Conservation (phyloP, 805 yeast species). For the Wickerhamomyces alni region DNA sequence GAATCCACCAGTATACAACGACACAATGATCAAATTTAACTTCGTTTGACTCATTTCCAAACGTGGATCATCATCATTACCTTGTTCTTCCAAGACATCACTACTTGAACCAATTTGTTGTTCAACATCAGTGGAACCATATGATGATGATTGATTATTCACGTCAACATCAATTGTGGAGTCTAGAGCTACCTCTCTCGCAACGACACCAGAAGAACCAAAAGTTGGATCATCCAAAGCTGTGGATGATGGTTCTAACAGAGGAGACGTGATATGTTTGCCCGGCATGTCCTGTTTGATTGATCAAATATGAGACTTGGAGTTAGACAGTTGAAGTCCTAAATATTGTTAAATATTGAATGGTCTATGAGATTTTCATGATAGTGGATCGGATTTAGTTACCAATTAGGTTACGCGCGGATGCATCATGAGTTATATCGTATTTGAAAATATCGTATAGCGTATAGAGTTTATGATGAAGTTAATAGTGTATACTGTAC, state of each 20-base stretch:
- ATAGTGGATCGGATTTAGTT: too few species aligned
- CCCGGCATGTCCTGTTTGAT: too few species aligned
- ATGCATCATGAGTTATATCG: too few species aligned
- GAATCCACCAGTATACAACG: conserved; percentile 39
- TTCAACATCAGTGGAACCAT: conserved; percentile 9
- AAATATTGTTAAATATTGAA: too few species aligned
- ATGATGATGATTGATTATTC: conserved; percentile 7
- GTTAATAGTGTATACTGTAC: neutral
- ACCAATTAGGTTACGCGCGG: too few species aligned
- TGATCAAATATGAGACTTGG: too few species aligned
- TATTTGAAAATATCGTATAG: too few species aligned
- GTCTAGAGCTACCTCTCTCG: conserved; percentile 10
- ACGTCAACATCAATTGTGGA: conserved; percentile 9
- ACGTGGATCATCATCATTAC: neutral
- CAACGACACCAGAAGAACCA: conserved; percentile 13
- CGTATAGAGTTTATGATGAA: too few species aligned
- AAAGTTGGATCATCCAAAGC: conserved; percentile 16
- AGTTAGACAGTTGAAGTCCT: too few species aligned
- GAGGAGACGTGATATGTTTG: neutral
- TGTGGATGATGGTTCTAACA: neutral
- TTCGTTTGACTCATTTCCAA: neutral
- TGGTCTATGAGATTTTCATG: too few species aligned
- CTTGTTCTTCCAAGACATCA: too few species aligned
- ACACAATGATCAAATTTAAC: conserved; percentile 24
- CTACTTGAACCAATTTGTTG: too few species aligned